These are phyloP conservation scores for Colletotrichum siamense DNA, from an alignment of 2,329 filamentous ascomycete species.

Conservation along the genomic window DNA sequence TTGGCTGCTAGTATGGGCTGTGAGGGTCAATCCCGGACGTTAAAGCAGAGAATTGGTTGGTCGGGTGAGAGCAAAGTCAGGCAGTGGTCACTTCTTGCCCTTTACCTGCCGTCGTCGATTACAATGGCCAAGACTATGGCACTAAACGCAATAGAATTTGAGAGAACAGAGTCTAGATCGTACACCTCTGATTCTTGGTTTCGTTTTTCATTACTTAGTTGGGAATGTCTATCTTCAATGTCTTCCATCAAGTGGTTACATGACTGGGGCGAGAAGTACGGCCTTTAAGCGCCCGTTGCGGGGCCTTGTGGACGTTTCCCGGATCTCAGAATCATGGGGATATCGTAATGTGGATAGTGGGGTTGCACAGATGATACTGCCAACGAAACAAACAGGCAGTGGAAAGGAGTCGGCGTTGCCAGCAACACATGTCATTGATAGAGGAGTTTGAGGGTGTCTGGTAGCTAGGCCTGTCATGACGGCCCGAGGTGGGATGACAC, in stretches of 20 bases:
- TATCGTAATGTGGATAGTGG: background rate
- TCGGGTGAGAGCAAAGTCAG: background rate
- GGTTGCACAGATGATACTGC: background rate
- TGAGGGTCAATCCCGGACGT: background rate
- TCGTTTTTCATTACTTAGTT: background rate
- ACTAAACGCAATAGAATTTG: background rate
- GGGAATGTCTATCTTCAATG: background rate
- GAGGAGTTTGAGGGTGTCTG: background rate
- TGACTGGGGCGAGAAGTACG: background rate
- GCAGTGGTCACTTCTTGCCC: background rate
- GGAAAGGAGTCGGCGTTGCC: background rate
- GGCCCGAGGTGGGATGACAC: background rate
- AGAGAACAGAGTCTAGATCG: background rate
- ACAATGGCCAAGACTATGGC: background rate
- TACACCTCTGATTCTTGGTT: background rate
- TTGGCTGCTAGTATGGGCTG: background rate
- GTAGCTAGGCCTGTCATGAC: background rate
- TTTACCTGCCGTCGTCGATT: accelerated
- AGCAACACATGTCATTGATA: background rate
- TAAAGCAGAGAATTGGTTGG: background rate
- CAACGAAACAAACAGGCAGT: background rate
- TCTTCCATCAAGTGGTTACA: background rate
- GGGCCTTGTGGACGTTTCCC: background rate
- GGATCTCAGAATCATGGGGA: background rate
- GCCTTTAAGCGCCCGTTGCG: accelerated